phyloP scores from a whole-genome alignment of 78 protist genomes.

The Dictyostelium discoideum region dicty_2.7 NC_007088.5:7643501-7644000 shows the following conservation, averaged over 20 bases:
- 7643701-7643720: constrained; percentile 72
- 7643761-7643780: neutral
- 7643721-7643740: constrained; percentile 15
- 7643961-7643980: constrained; percentile 94
- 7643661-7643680: neutral
- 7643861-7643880: constrained; percentile 7
- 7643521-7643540: neutral
- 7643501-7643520: neutral
- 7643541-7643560: neutral
- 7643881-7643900: constrained; percentile 90
- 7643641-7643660: constrained; percentile 24
- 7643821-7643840: neutral
- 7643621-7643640: neutral
- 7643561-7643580: neutral
- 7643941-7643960: constrained; percentile 74
- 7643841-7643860: neutral
- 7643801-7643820: neutral
- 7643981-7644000: constrained; percentile 75
- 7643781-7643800: neutral
- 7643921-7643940: constrained; percentile 95
- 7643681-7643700: constrained; percentile 58
- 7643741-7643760: constrained; percentile 6
- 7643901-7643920: constrained; percentile 94
- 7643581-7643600: neutral
- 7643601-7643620: neutral